Conservation (phyloP, 768 basidiomycete genomes). For the Amanita jacksonii region DNA sequence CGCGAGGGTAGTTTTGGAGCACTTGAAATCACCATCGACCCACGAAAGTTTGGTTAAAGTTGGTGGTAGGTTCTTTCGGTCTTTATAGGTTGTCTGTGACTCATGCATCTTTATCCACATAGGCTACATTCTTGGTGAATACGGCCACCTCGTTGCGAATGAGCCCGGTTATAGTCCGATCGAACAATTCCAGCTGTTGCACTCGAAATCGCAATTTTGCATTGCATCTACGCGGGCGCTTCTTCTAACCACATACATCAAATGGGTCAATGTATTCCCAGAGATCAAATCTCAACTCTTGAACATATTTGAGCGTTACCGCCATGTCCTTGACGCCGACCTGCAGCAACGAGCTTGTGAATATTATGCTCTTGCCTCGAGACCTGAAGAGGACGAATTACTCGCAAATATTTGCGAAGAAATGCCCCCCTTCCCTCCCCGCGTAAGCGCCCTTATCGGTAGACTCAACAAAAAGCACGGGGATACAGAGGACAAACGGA, state of each 20-base stretch:
- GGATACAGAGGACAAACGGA: slow-evolving; percentile 91
- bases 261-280: slow-evolving; percentile 99
- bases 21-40: slow-evolving; percentile 74
- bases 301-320: slow-evolving; percentile 93
- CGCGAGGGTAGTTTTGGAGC: slow-evolving; percentile 83
- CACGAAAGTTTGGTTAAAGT: slow-evolving; percentile 96
- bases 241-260: slow-evolving; percentile 94
- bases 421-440: slow-evolving; percentile 97
- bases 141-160: slow-evolving; percentile 95
- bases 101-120: background rate
- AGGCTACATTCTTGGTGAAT: slow-evolving; percentile 98
- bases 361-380: slow-evolving; percentile 79
- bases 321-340: slow-evolving; percentile 95
- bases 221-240: slow-evolving; percentile 86
- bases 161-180: slow-evolving; percentile 87
- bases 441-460: slow-evolving; percentile 82
- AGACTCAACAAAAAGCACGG: slow-evolving; percentile 84
- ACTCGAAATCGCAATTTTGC: slow-evolving; percentile 93
- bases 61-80: slow-evolving; percentile 58
- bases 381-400: slow-evolving; percentile 85
- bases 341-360: slow-evolving; percentile 98
- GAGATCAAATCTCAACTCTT: slow-evolving; percentile 93
- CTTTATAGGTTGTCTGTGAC: background rate
- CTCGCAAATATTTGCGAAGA: slow-evolving; percentile 95
- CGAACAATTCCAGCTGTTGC: slow-evolving; percentile 89